A percentile compares a stretch with the other conserved stretches of the same genome.
Conservation (phyloP, 257 asterid species). For the Rauvolfia tetraphylla region DNA sequence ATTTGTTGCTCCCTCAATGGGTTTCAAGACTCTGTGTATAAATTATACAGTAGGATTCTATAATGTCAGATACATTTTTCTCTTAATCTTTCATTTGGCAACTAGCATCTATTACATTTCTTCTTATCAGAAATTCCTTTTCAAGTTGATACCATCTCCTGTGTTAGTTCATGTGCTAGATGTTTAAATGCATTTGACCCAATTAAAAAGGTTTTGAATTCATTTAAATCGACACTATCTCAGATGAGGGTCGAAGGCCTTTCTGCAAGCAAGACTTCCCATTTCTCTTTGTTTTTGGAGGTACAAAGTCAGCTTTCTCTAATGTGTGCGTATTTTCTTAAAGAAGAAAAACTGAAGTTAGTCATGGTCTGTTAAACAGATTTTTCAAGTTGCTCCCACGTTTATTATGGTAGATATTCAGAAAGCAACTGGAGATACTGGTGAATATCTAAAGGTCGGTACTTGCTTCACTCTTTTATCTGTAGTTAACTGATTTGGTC, state of each 20-base stretch:
- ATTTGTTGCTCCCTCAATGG: conserved; percentile 92
- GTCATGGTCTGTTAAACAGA: conserved; percentile 35
- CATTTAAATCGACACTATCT: conserved; percentile 9
- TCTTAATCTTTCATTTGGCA: neutral
- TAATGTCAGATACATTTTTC: neutral
- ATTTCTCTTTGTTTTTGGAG: conserved; percentile 87
- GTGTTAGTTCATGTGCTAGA: neutral
- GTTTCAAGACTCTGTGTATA: conserved; percentile 88
- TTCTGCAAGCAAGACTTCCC: conserved; percentile 70
- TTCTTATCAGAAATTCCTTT: neutral
- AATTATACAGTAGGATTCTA: conserved; percentile 55
- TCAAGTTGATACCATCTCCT: neutral
- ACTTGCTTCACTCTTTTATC: neutral
- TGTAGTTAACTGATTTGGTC: neutral
- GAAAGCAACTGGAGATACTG: conserved; percentile 85
- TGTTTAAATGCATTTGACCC: neutral
- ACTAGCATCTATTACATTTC: neutral
- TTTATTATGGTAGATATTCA: conserved; percentile 95
- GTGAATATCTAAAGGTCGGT: conserved; percentile 52
- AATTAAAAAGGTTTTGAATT: neutral
- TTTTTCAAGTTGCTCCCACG: conserved; percentile 81
- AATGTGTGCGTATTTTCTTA: conserved; percentile 3
- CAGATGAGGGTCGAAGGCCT: conserved; percentile 99
- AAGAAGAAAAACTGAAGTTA: conserved; percentile 5
- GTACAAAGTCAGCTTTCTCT: conserved; percentile 29